phyloP scores from a whole-genome alignment of 148 eudicot genomes.

The Simmondsia chinensis region DNA sequence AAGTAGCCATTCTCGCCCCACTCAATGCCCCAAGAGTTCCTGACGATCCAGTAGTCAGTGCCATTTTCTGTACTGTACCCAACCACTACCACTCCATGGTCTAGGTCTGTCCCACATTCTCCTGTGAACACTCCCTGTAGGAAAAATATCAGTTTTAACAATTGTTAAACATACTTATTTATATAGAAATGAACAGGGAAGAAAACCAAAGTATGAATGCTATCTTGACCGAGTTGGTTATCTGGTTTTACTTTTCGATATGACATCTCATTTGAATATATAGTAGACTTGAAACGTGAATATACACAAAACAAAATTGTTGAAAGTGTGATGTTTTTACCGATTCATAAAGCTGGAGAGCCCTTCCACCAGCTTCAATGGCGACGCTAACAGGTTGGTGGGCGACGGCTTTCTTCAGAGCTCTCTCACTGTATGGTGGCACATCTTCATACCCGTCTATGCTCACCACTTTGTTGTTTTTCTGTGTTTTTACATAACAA shows the following conservation, averaged over 20 bases:
- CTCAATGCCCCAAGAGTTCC: slow-evolving; percentile 81
- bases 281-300: too few relatives aligned
- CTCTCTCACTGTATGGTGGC: slow-evolving; percentile 55
- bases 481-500: slow-evolving; percentile 43
- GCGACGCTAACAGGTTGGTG: slow-evolving; percentile 94
- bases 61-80: slow-evolving; percentile 74
- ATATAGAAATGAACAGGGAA: neutral
- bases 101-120: slow-evolving; percentile 56
- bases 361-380: slow-evolving; percentile 78
- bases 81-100: slow-evolving; percentile 89
- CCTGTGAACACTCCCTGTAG: slow-evolving; percentile 78
- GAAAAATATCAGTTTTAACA: neutral
- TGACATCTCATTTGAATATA: too few relatives aligned
- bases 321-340: slow-evolving; percentile 23
- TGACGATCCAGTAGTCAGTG: slow-evolving; percentile 72
- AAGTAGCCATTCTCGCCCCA: slow-evolving; percentile 94
- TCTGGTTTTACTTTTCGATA: too few relatives aligned
- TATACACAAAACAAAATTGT: too few relatives aligned
- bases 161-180: neutral
- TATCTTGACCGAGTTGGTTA: too few relatives aligned
- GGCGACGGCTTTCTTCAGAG: slow-evolving; percentile 78
- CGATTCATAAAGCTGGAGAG: slow-evolving; percentile 59
- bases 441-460: slow-evolving; percentile 93
- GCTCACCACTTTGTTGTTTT: slow-evolving; percentile 63
- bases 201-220: neutral